A percentile compares a stretch with the other conserved stretches of the same genome.
phyloP scores from a whole-genome alignment of 192 early-diverging fungal species.

The Glomus cerebriforme region DNA sequence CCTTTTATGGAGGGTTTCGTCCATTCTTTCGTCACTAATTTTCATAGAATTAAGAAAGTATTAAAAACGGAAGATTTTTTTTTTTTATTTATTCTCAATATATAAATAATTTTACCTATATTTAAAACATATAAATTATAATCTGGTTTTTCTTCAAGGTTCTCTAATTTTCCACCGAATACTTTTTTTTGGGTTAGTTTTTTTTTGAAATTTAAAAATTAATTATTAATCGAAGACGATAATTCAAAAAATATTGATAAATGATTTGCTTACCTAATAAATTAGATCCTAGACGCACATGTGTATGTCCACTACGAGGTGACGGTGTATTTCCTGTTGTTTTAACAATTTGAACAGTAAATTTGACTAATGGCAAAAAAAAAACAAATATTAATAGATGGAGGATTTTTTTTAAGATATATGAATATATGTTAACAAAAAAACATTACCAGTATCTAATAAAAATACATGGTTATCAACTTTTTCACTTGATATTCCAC shows the following conservation, averaged over 20 bases:
- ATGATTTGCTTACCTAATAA: conserved; percentile 45
- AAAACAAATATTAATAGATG: neutral
- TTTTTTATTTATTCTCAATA: neutral
- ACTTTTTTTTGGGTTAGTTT: too few relatives aligned
- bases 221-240: neutral
- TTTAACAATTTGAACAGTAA: conserved; percentile 38
- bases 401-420: too few relatives aligned
- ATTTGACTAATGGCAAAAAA: conserved; percentile 31
- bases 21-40: conserved; percentile 41
- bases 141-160: conserved; percentile 39
- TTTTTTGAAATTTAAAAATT: neutral
- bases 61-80: too few relatives aligned
- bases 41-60: too few relatives aligned
- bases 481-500: conserved; percentile 43
- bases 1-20: conserved; percentile 39
- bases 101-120: conserved; percentile 34
- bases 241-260: too few relatives aligned
- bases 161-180: conserved; percentile 40
- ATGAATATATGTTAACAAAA: too few relatives aligned
- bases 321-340: conserved; percentile 45
- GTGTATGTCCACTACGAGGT: conserved; percentile 42
- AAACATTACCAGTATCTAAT: conserved; percentile 38
- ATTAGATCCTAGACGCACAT: conserved; percentile 45
- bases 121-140: conserved; percentile 44
- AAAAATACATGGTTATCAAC: conserved; percentile 41